A percentile compares a stretch with the other conserved stretches of the same genome.
Evolutionary conservation across 805 yeast genomes (phyloP).

Genomic region (Brettanomyces bruxellensis): DNA sequence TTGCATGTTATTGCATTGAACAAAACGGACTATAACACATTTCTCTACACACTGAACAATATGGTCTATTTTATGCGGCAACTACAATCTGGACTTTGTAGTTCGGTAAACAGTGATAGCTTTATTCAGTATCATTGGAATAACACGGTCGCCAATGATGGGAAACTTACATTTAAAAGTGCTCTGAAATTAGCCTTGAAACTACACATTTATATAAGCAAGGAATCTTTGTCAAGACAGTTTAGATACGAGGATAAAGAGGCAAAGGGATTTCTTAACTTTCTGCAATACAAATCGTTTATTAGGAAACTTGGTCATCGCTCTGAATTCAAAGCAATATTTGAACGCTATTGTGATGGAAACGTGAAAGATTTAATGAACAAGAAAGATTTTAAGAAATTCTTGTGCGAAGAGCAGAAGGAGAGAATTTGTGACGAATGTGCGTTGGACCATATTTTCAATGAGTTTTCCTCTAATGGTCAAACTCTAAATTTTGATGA

Average conservation of each 20-base stretch:
- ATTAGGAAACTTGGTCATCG: constrained; percentile 61
- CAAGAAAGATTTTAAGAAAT: constrained; percentile 28
- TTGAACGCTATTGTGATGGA: constrained; percentile 16
- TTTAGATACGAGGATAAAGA: constrained; percentile 49
- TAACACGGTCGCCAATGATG: constrained; percentile 27
- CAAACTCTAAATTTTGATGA: constrained; percentile 17
- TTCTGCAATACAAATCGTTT: constrained; percentile 67
- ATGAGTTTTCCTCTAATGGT: constrained; percentile 24
- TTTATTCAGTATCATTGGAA: constrained; percentile 57
- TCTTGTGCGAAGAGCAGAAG: constrained; percentile 38
- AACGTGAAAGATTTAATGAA: constrained; percentile 15
- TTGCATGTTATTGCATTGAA: constrained; percentile 66
- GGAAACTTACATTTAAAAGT: constrained; percentile 50
- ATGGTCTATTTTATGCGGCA: constrained; percentile 51
- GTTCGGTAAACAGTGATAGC: constrained; percentile 33
- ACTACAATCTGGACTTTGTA: constrained; percentile 46
- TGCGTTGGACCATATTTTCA: constrained; percentile 27
- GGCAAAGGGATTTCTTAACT: constrained; percentile 44
- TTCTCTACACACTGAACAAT: constrained; percentile 45
- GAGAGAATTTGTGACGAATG: constrained; percentile 27
- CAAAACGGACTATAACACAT: constrained; percentile 40
- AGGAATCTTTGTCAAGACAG: constrained; percentile 34
- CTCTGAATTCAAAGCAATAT: constrained; percentile 44
- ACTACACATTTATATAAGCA: constrained; percentile 64
- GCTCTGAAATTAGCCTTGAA: constrained; percentile 56